Evolutionary conservation across 768 basidiomycete species (phyloP), one percentile per base, ranked within the genome.

Genomic region (Phaffia tasmanica): DNA sequence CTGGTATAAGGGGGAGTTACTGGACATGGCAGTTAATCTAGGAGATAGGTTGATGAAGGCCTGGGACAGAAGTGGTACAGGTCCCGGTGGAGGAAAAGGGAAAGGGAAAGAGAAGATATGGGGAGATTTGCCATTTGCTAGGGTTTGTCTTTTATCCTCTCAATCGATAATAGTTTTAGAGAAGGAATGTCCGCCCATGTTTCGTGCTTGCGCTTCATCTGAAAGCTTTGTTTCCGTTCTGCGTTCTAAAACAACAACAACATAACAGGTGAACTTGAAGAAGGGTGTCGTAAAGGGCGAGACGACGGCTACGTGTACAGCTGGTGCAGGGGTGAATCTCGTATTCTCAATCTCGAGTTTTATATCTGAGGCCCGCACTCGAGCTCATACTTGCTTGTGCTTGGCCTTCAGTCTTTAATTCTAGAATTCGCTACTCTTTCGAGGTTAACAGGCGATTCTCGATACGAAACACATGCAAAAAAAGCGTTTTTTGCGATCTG

Each of bases 391-490:
- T 32, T 35, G 6, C 18, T 35, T 53, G 21, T 15, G 15, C 5
- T n/a, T 48, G 29, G 19, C 32, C 56, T 18, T 7, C 53, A 64
- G 63, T 92, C 91, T 32, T 79, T 99, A 63, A 85, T 98, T 46
- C 79, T 99, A 27, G 95, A 99, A 75, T 97, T 98, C 73, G 89
- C 85, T n/a, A 87, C 89, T 19, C 79, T 99, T 29, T 89, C 88
- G 73, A 84, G 93, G 42, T 80, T 99, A 49, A 94, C 92, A 46
- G 87, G 88, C 7, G 91, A 95, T 72, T 82, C 85, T 25, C 82
- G 86, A 21, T 99, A 91, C 73, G 95, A 98, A 77, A 85, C 85
- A 71, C 89, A 83, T 0, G 95, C 94, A 1, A 81, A 86, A 71
- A 86, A 85, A 77, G 91, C 95, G 0, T 97, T 89, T 75, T 89